phyloP scores from a whole-genome alignment of 2,329 filamentous ascomycete species.

The Fusarium sp. region DNA sequence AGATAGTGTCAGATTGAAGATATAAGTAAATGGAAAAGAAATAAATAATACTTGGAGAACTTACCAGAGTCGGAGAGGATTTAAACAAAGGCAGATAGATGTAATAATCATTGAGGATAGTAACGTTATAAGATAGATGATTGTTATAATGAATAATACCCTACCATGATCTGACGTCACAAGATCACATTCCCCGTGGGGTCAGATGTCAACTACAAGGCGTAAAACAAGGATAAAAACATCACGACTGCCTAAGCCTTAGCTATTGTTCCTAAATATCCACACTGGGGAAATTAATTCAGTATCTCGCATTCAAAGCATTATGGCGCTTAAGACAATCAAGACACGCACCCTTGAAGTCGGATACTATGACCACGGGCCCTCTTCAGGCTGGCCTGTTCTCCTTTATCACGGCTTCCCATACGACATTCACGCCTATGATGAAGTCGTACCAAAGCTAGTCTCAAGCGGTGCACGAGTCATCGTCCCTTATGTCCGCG shows the following conservation, averaged over 20 bases:
- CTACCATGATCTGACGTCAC: neutral
- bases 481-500: neutral
- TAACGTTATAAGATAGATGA: no score
- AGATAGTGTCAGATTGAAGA: no score
- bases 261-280: fast-evolving
- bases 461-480: neutral
- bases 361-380: constrained; percentile 2
- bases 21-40: no score
- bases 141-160: neutral
- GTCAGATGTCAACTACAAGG: constrained; percentile 3
- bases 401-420: constrained; percentile 21
- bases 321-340: neutral
- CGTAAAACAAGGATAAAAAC: neutral
- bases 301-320: fast-evolving
- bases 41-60: no score
- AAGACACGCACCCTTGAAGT: constrained; percentile 1
- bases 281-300: neutral
- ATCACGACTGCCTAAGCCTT: no score
- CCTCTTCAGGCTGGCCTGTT: neutral
- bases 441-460: neutral
- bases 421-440: constrained; percentile 9
- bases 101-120: no score
- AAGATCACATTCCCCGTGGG: no score
- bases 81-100: no score
- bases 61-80: no score